These are phyloP conservation scores for Erucastrum elatum DNA, from an alignment of 345 rosid species.

Conservation along the genomic window DNA sequence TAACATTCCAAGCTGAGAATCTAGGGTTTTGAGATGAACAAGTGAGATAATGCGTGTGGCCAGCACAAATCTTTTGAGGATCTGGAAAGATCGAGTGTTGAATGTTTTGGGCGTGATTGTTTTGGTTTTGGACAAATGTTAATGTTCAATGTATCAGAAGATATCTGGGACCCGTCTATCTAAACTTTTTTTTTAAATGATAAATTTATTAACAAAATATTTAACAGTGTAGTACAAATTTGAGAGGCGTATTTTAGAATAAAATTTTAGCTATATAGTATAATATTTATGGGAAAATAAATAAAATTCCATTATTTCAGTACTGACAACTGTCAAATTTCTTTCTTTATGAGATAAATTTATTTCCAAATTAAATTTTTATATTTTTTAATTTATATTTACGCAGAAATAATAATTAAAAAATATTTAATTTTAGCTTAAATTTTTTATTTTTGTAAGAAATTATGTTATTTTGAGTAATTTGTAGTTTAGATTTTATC, in stretches of 20 bases:
- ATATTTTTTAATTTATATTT: too few species aligned
- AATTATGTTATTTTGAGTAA: too few species aligned
- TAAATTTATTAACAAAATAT: neutral
- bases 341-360: too few species aligned
- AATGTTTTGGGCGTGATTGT: too few species aligned
- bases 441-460: too few species aligned
- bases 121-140: neutral
- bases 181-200: neutral
- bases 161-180: neutral
- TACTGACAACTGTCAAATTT: too few species aligned
- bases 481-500: too few species aligned
- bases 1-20: neutral
- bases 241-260: neutral
- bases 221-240: neutral
- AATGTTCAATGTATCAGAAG: neutral
- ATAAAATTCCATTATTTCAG: too few species aligned
- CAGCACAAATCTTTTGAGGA: neutral
- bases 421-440: too few species aligned
- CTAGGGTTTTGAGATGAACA: neutral
- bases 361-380: too few species aligned
- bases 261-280: neutral
- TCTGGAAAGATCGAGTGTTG: neutral
- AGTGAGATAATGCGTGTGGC: neutral
- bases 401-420: too few species aligned
- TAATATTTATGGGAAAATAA: too few species aligned